A percentile compares a stretch with the other conserved stretches of the same genome.
Conservation (phyloP, 2,329 filamentous ascomycete species). For the Tolypocladium ophioglossoides region DNA sequence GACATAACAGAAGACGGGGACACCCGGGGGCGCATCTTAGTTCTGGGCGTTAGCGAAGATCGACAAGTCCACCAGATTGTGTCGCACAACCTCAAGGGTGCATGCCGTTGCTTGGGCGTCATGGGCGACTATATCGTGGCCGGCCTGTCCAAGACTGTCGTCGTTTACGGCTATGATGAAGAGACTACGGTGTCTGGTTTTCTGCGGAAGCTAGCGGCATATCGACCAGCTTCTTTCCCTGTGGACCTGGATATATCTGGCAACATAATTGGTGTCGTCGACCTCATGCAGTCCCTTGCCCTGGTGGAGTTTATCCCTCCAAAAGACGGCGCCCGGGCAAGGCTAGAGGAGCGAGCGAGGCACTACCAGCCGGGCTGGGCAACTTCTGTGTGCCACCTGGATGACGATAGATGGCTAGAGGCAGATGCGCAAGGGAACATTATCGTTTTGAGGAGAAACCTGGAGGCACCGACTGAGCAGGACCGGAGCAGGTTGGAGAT, state of each 20-base stretch:
- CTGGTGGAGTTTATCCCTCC: conserved; percentile 61
- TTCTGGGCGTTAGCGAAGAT: conserved; percentile 72
- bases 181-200: conserved; percentile 43
- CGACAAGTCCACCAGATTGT: conserved; percentile 63
- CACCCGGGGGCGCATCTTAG: conserved; percentile 62
- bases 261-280: conserved; percentile 70
- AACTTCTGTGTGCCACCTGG: conserved; percentile 66
- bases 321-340: conserved; percentile 44
- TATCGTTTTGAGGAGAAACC: conserved; percentile 65
- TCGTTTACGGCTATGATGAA: conserved; percentile 45
- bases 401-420: conserved; percentile 66
- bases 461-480: conserved; percentile 60
- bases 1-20: conserved; percentile 36
- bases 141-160: conserved; percentile 79
- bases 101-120: conserved; percentile 68
- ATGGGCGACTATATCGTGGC: conserved; percentile 72
- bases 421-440: conserved; percentile 84
- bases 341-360: conserved; percentile 62
- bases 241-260: conserved; percentile 68
- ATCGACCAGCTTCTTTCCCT: conserved; percentile 74
- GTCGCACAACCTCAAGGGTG: conserved; percentile 61
- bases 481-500: conserved; percentile 62
- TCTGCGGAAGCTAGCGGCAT: conserved; percentile 63
- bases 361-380: conserved; percentile 77
- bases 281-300: conserved; percentile 87